Percentiles rank a stretch among this genome's conserved stretches.
Conservation (phyloP, 108 stramenopile genomes). For the Cylindrotheca fusiformis region DNA sequence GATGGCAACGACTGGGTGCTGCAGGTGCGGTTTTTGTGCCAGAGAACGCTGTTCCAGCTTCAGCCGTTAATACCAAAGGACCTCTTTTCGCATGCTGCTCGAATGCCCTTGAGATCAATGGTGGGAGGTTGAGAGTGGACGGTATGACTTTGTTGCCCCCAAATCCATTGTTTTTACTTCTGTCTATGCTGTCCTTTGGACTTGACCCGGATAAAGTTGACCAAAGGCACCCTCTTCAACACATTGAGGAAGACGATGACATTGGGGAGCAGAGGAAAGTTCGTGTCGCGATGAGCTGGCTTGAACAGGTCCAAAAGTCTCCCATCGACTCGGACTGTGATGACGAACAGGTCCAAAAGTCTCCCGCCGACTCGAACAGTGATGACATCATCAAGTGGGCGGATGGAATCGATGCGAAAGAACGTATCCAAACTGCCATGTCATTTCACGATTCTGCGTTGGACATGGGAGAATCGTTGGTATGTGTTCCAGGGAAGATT, state of each 20-base stretch:
- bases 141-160: conserved; percentile 62
- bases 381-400: too few species aligned
- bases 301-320: too few species aligned
- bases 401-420: too few species aligned
- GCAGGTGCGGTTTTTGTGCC: conserved; percentile 24
- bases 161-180: conserved; percentile 54
- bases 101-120: conserved; percentile 60
- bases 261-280: too few species aligned
- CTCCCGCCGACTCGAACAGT: too few species aligned
- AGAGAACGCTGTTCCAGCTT: conserved; percentile 34
- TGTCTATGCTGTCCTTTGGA: conserved; percentile 60
- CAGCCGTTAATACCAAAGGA: conserved; percentile 13
- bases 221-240: too few species aligned
- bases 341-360: too few species aligned
- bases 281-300: too few species aligned
- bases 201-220: too few species aligned
- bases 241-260: too few species aligned
- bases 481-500: conserved; percentile 53
- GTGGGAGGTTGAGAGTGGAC: conserved; percentile 57
- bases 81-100: conserved; percentile 47
- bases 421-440: too few species aligned
- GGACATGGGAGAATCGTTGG: conserved; percentile 62
- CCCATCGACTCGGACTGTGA: too few species aligned
- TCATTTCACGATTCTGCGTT: conserved; percentile 41
- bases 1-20: conserved; percentile 31